phyloP scores from a whole-genome alignment of 1,284 basidiomycete species.

The Ustilago esculenta region DNA sequence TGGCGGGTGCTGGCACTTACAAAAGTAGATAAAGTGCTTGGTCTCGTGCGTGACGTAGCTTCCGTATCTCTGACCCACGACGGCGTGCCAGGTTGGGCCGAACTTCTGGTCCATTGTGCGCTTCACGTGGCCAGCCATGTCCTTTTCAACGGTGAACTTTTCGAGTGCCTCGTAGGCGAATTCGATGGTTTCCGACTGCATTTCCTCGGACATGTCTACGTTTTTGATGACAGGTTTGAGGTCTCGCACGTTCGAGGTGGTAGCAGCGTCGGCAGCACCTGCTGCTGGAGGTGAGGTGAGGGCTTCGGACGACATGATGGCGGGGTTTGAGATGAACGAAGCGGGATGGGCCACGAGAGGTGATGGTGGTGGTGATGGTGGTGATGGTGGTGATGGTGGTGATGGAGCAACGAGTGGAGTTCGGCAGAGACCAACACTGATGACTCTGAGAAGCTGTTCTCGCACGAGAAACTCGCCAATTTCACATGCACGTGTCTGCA shows the following conservation, averaged over 20 bases:
- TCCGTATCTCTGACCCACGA: slow-evolving; percentile 91
- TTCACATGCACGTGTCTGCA: too few species aligned
- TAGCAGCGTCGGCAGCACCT: not conserved
- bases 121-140: slow-evolving; percentile 97
- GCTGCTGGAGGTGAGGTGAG: slow-evolving; percentile 10
- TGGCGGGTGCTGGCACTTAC: too few species aligned
- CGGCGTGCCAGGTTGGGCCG: slow-evolving; percentile 95
- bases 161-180: slow-evolving; percentile 84
- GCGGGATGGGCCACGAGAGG: not conserved
- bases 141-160: slow-evolving; percentile 91
- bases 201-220: slow-evolving; percentile 95
- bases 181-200: slow-evolving; percentile 92
- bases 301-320: slow-evolving; percentile 18
- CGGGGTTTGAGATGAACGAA: not conserved
- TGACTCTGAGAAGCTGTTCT: not conserved
- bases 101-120: slow-evolving; percentile 92
- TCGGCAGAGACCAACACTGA: slow-evolving; percentile 30
- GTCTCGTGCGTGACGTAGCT: slow-evolving; percentile 88
- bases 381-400: not conserved
- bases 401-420: not conserved
- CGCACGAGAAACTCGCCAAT: too few species aligned
- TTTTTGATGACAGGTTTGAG: slow-evolving; percentile 85
- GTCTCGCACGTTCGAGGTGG: slow-evolving; percentile 9
- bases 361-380: not conserved
- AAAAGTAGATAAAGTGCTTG: slow-evolving; percentile 67